Conservation (phyloP, 2,329 filamentous ascomycete genomes). For the Fusarium robinianum region DNA sequence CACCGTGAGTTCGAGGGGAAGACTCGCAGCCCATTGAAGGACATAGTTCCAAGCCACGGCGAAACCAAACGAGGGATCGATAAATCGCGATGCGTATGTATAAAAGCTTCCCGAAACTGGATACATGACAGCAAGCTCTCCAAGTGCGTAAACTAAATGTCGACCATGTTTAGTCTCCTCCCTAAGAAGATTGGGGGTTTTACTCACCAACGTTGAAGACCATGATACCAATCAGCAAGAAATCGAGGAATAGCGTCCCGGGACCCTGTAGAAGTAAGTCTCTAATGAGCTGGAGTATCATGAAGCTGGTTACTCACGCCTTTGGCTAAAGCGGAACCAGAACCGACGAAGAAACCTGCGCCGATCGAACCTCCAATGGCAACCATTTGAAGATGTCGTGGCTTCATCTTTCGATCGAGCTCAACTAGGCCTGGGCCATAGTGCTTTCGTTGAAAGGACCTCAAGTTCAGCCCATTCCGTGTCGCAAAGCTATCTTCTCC, state of each 20-base stretch:
- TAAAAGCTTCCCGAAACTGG: slow-evolving; percentile 62
- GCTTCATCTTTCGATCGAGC: no score
- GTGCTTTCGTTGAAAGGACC: no score
- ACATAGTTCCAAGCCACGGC: slow-evolving; percentile 56
- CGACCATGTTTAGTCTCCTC: no score
- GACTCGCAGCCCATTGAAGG: slow-evolving; percentile 50
- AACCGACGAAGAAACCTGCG: slow-evolving; percentile 66
- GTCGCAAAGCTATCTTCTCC: no score
- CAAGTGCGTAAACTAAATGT: slow-evolving; percentile 66
- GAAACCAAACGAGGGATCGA: slow-evolving; percentile 55
- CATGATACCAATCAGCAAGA: slow-evolving; percentile 62
- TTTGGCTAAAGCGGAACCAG: slow-evolving; percentile 48
- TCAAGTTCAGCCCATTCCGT: no score
- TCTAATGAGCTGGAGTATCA: no score
- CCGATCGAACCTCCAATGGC: no score
- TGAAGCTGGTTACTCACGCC: no score
- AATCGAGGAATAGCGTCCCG: slow-evolving; percentile 52
- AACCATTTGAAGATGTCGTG: no score
- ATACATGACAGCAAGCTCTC: slow-evolving; percentile 50
- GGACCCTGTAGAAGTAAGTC: no score
- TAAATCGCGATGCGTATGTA: slow-evolving; percentile 59
- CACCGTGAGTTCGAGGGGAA: slow-evolving; percentile 55
- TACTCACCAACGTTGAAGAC: slow-evolving; percentile 65
- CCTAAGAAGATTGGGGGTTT: no score
- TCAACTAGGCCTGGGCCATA: no score